A percentile compares a stretch with the other conserved stretches of the same genome.
Evolutionary conservation across 441 rosid species (phyloP).

Genomic region (Erodium texanum): DNA sequence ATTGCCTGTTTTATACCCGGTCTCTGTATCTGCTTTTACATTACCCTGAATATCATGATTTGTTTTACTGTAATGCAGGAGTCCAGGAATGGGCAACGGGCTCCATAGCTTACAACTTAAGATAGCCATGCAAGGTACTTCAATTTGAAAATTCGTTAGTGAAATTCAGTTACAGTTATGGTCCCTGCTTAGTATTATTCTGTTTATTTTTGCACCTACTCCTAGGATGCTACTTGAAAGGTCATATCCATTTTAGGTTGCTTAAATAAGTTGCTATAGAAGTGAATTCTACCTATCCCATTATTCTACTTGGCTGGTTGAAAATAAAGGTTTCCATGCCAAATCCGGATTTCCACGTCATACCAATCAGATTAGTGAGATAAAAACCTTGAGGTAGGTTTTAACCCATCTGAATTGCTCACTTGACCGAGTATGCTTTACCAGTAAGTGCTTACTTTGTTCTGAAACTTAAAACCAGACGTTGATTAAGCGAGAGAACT

Average conservation of each 20-base stretch:
- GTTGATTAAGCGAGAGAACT: not conserved
- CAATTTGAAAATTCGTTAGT: not conserved
- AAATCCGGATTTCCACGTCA: not conserved
- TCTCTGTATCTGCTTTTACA: constrained; percentile 9
- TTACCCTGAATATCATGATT: constrained; percentile 15
- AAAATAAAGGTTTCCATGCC: not conserved
- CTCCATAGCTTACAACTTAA: constrained; percentile 80
- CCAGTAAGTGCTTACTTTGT: not conserved
- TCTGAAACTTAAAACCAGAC: not conserved
- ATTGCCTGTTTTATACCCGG: not conserved
- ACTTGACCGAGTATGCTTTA: not conserved
- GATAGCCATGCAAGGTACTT: constrained; percentile 81
- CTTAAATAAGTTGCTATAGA: not conserved
- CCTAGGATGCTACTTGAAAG: not conserved
- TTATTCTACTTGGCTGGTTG: not conserved
- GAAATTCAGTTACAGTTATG: not conserved
- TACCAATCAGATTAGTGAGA: not conserved
- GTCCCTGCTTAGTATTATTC: not conserved
- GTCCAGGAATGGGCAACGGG: constrained; percentile 78
- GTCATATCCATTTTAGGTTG: not conserved
- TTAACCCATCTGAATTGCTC: not conserved
- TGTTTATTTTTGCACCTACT: not conserved
- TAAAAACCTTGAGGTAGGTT: not conserved
- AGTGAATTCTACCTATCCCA: not conserved
- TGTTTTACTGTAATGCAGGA: constrained; percentile 38